Evolutionary conservation across 202 grass and related monocot genomes (phyloP).

Genomic region (Hordeum pubiflorum): DNA sequence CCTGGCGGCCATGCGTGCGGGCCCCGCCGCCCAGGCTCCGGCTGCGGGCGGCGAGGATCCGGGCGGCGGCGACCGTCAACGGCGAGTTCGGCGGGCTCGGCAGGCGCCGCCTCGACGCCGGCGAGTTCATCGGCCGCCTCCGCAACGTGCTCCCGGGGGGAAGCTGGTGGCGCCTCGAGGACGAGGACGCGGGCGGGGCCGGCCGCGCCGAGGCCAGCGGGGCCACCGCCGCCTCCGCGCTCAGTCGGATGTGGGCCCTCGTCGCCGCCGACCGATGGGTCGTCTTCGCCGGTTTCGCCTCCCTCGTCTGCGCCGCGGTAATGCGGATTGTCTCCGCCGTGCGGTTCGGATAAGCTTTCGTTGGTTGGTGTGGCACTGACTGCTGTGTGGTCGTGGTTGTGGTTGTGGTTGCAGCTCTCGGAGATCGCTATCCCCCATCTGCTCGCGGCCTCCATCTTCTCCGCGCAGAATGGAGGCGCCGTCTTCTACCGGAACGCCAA

Average conservation of each 20-base stretch:
- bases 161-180: conserved; percentile 85
- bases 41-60: conserved; percentile 27
- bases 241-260: conserved; percentile 77
- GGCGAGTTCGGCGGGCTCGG: conserved; percentile 32
- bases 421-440: conserved; percentile 97
- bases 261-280: conserved; percentile 63
- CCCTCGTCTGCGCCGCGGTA: conserved; percentile 79
- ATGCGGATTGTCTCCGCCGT: neutral
- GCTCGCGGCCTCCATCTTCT: conserved; percentile 85
- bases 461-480: conserved; percentile 66
- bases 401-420: conserved; percentile 49
- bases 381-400: neutral
- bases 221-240: conserved; percentile 49
- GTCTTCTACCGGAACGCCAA: conserved; percentile 81
- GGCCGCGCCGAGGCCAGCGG: conserved; percentile 44
- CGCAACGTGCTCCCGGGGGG: conserved; percentile 71
- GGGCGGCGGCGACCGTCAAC: conserved; percentile 30
- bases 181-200: conserved; percentile 32
- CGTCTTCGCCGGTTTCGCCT: conserved; percentile 65
- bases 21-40: neutral
- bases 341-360: neutral
- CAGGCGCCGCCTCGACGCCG: conserved; percentile 28
- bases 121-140: conserved; percentile 47
- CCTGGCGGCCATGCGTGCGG: neutral
- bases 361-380: neutral